Percentiles rank a stretch among this genome's conserved stretches.
These are phyloP conservation scores for Alternaria metachromatica DNA, from an alignment of 2,329 filamentous ascomycete genomes.

Conservation along the genomic window DNA sequence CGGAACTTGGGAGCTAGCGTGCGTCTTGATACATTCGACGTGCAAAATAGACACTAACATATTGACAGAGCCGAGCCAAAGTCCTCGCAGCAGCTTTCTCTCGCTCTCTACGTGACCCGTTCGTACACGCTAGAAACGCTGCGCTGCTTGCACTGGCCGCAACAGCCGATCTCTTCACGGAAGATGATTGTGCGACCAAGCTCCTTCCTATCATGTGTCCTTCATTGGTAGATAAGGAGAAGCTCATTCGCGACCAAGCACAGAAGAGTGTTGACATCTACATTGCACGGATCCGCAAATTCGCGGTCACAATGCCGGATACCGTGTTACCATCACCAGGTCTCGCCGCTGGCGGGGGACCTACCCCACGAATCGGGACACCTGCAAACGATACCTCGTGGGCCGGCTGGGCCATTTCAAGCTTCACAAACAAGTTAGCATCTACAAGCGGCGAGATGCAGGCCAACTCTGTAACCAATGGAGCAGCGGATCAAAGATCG, in stretches of 20 bases:
- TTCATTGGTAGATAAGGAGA: constrained; percentile 91
- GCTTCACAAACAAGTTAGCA: constrained; percentile 93
- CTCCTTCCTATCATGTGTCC: constrained; percentile 86
- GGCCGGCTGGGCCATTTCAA: constrained; percentile 98
- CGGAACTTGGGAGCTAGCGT: constrained; percentile 77
- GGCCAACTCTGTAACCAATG: constrained; percentile 47
- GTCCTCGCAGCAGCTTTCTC: constrained; percentile 93
- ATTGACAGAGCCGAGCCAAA: constrained; percentile 74
- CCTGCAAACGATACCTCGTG: constrained; percentile 75
- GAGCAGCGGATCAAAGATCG: constrained; percentile 54
- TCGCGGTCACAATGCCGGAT: constrained; percentile 78
- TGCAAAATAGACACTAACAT: constrained; percentile 13
- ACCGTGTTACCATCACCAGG: constrained; percentile 72
- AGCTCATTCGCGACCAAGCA: constrained; percentile 88
- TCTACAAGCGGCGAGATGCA: constrained; percentile 87
- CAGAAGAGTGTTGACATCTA: constrained; percentile 89
- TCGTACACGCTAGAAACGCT: constrained; percentile 91
- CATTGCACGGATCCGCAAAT: constrained; percentile 80
- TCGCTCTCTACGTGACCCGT: constrained; percentile 87
- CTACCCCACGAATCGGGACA: constrained; percentile 77
- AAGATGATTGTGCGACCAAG: constrained; percentile 86
- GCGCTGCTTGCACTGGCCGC: constrained; percentile 84
- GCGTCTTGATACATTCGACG: constrained; percentile 18
- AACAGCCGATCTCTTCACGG: constrained; percentile 83
- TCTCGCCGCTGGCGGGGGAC: constrained; percentile 54